Evolutionary conservation across 2,329 filamentous ascomycete species (phyloP), one percentile per base, ranked within the genome.

Genomic region (Talaromyces albobiverticillius): DNA sequence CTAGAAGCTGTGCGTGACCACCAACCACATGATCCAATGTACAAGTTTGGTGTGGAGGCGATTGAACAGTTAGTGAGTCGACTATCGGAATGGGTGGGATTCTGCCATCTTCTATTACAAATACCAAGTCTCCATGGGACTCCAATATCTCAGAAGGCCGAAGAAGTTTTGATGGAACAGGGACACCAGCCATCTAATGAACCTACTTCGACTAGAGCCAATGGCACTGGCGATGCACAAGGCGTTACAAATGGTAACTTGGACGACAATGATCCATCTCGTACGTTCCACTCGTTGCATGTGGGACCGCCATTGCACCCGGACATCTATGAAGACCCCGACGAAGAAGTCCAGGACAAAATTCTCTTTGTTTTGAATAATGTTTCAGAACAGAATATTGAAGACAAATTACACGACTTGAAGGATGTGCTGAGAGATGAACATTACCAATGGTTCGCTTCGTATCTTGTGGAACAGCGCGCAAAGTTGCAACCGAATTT

Each of bases 401-500:
- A 89, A 50, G 82, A 87, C 38, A 96, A 96, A 73, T 87, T 93
- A 64, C 80, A 81, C 51, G 91, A 96, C 61, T 82, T 99, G 34
- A 86, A 84, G 47, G 86, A 90, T 36, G 84, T 89, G 42, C 76
- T 99, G 46, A 85, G 90, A 48, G 83, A 88, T 51, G 85, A 86
- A 61, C 88, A 96, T 68, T 89, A 95, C 64, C 90, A 95, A 67
- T 99, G 94, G 94, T 99, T 99, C 67, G 94, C 95, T 6, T 86
- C 86, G 46, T 95, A 97, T 66, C 79, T 99, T 9, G 94, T 99
- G 2, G 93, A 96, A 66, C 90, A 96, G 68, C 90, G 95, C 43
- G 95, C 93, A 29, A 97, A 96, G 73, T 87, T 96, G 78, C 93
- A 99, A 68, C 92, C 93, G 5, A 99, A 99, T 70, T 97, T 95